A percentile compares a stretch with the other conserved stretches of the same genome.
Evolutionary conservation across 805 yeast genomes (phyloP).

Genomic region (Lipomyces anomalus): DNA sequence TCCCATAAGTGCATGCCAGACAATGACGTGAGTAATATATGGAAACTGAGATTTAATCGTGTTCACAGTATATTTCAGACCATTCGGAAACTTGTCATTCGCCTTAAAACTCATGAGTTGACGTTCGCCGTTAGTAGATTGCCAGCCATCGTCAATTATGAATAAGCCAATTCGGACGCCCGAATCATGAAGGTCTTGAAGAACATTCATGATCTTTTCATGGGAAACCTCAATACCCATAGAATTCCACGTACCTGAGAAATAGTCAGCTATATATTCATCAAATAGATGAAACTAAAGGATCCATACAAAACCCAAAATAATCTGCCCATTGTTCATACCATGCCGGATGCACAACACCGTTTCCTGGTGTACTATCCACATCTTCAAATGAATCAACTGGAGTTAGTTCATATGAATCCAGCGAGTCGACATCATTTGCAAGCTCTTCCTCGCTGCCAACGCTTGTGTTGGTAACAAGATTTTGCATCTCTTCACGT

Average conservation of each 20-base stretch:
- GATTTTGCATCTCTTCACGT: constrained; percentile 7
- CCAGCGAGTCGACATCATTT: no score
- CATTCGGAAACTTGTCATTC: constrained; percentile 28
- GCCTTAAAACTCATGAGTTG: constrained; percentile 28
- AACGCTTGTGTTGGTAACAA: no score
- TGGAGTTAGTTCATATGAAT: no score
- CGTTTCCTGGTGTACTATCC: neutral
- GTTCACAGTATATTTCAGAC: constrained; percentile 28
- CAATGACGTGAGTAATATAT: constrained; percentile 30
- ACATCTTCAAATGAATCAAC: no score
- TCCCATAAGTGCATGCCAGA: constrained; percentile 33
- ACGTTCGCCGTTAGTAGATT: constrained; percentile 21
- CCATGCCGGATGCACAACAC: constrained; percentile 20
- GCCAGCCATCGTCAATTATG: constrained; percentile 35
- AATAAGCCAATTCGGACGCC: constrained; percentile 25
- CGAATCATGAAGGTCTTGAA: constrained; percentile 24
- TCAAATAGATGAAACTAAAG: neutral
- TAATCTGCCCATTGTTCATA: constrained; percentile 28
- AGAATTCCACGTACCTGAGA: constrained; percentile 31
- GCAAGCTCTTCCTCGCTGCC: no score
- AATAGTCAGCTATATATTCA: neutral
- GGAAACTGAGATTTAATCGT: constrained; percentile 21
- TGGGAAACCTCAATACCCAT: constrained; percentile 28
- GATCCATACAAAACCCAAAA: constrained; percentile 29
- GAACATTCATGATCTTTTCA: constrained; percentile 23